phyloP scores from a whole-genome alignment of 2,329 filamentous ascomycete species.

The Xylariaceae sp. region DNA sequence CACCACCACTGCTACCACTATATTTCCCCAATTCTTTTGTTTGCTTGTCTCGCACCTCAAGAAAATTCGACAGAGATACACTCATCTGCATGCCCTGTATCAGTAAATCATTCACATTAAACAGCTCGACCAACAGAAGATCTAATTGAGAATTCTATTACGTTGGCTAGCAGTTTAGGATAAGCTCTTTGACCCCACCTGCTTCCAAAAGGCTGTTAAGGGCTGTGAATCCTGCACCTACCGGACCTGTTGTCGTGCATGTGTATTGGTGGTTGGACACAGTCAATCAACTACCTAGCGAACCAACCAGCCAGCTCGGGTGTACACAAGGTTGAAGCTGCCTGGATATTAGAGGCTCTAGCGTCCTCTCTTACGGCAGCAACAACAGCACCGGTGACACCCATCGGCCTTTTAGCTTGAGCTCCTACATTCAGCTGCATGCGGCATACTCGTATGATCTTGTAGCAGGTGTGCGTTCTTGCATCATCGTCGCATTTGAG shows the following conservation, averaged over 20 bases:
- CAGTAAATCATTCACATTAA: conserved; percentile 16
- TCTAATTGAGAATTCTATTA: conserved; percentile 11
- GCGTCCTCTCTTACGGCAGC: conserved; percentile 1
- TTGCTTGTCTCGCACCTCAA: conserved; percentile 3
- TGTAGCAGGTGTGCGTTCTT: conserved; percentile 24
- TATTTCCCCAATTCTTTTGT: conserved; percentile 7
- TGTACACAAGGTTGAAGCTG: not conserved
- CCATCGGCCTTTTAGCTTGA: conserved; percentile 5
- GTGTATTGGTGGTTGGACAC: conserved; percentile 25
- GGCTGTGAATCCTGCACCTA: conserved; percentile 25
- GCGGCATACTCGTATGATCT: conserved; percentile 25
- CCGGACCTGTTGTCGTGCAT: conserved; percentile 22
- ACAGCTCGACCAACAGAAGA: conserved; percentile 16
- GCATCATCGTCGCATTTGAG: no score
- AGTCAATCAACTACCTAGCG: conserved; percentile 9
- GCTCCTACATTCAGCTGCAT: conserved; percentile 13
- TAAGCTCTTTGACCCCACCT: conserved; percentile 12
- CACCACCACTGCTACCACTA: conserved; percentile 6
- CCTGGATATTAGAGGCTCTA: conserved; percentile 7
- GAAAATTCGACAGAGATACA: conserved; percentile 3
- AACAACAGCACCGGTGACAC: conserved; percentile 4
- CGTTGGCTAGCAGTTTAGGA: conserved; percentile 5
- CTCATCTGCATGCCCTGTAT: conserved; percentile 13
- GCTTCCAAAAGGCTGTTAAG: conserved; percentile 15
- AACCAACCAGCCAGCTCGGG: conserved; percentile 5